phyloP scores from a whole-genome alignment of 2,329 filamentous ascomycete species.

The Pseudogymnoascus sp. region DNA sequence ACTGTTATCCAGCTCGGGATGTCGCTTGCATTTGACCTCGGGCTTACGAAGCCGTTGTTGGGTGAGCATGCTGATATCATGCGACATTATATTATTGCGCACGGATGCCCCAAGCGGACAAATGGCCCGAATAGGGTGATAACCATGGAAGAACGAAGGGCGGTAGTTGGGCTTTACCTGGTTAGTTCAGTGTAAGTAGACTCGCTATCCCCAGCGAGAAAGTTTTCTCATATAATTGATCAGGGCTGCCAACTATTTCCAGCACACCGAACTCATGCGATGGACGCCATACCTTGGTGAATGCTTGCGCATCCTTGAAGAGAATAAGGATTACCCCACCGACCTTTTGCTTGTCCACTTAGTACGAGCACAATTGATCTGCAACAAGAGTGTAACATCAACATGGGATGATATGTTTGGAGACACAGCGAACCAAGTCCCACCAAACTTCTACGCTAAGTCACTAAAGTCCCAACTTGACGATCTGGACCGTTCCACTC shows the following conservation, averaged over 20 bases:
- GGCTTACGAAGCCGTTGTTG: not conserved
- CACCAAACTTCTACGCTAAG: not conserved
- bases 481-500: not conserved
- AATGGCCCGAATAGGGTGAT: not conserved
- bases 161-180: slow-evolving; percentile 10
- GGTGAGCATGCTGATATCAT: not conserved
- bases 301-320: slow-evolving; percentile 9
- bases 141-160: slow-evolving; percentile 15
- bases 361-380: slow-evolving; percentile 10
- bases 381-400: not conserved
- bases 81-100: not conserved
- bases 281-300: slow-evolving; percentile 15
- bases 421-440: not conserved
- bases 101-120: not conserved
- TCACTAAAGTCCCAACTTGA: not conserved
- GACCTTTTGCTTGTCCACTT: slow-evolving; percentile 9
- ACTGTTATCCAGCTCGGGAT: not conserved
- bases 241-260: slow-evolving; percentile 12
- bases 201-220: not conserved
- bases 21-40: not conserved
- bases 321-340: slow-evolving; percentile 10
- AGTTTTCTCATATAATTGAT: not conserved
- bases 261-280: slow-evolving; percentile 12
- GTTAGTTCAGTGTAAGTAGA: slow-evolving; percentile 12
- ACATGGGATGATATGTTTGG: not conserved